Evolutionary conservation across 345 rosid genomes (phyloP), one percentile per base, ranked within the genome.

Genomic region (Arabidopsis suecica): DNA sequence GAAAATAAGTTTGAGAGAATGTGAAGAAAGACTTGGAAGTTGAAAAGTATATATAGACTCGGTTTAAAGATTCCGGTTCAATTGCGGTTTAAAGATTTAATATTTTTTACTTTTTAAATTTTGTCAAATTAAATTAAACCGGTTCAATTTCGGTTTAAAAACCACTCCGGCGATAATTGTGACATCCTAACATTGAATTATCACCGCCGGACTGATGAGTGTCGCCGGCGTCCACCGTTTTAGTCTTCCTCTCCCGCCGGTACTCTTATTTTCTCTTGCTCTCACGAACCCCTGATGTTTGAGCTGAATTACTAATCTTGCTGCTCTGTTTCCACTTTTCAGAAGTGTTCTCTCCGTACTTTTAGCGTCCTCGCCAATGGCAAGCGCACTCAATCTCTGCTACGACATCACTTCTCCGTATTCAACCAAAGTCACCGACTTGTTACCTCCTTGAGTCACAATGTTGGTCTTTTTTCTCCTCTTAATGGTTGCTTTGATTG

Each of bases 31-130:
- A 5, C 32, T 62, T 61, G 13, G 4, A 50, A 60, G n/a, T 42
- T n/a, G 23, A 4, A 32, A 23, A 1, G 34, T 47, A 47, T 38
- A 30, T 14, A 36, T 28, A 34, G 34, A 2, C 28, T 45, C 76
- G 61, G 69, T 72, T 72, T 61, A 72, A 16, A 16, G 22, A 50
- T 11, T 72, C 76, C 61, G 69, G 61, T 72, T 48, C 7, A 45
- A 5, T 1, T 49, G 18, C 54, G 54, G 54, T 47, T 47, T 13
- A 44, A 44, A 13, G 2, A 13, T 5, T 33, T 33, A 33, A 33
- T 33, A 7, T 0, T 37, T 37, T 1, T 7, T 37, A 16, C 18
- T 7, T 37, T 37, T 8, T 40, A 9, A 12, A 13, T 44, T 44
- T 44, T 6, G 16, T n/a, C n/a, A 45, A 45, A n/a, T 45, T 45